Evolutionary conservation across 805 yeast species (phyloP).

Genomic region (Cyberlindnera mycetangii): DNA sequence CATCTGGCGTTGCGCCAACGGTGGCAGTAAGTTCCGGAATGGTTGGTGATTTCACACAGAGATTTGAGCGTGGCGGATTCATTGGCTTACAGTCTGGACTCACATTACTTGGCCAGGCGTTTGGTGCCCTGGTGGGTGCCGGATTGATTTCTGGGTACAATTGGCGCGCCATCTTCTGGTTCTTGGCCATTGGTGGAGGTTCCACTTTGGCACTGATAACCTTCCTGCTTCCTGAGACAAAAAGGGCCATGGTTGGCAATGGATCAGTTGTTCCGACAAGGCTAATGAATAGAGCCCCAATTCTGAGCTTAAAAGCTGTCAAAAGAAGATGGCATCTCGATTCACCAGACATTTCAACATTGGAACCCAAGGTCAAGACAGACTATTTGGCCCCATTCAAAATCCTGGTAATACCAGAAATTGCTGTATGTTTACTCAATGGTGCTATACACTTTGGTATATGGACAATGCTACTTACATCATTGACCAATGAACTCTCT

Average conservation of each 20-base stretch:
- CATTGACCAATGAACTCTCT: conserved; percentile 55
- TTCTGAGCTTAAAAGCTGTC: conserved; percentile 27
- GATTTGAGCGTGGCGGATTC: conserved; percentile 65
- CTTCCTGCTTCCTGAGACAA: conserved; percentile 70
- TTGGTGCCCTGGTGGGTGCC: conserved; percentile 69
- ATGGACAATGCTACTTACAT: conserved; percentile 69
- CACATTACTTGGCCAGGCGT: conserved; percentile 68
- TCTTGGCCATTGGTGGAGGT: conserved; percentile 65
- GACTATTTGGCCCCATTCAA: conserved; percentile 39
- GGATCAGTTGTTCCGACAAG: conserved; percentile 56
- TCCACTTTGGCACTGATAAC: conserved; percentile 33
- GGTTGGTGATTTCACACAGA: conserved; percentile 69
- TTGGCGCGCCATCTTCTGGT: conserved; percentile 81
- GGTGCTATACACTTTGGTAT: conserved; percentile 61
- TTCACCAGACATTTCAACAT: conserved; percentile 32
- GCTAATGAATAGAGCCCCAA: conserved; percentile 42
- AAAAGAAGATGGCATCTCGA: conserved; percentile 27
- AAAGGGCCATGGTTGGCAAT: conserved; percentile 69
- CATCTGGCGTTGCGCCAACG: conserved; percentile 73
- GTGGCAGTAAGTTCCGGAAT: conserved; percentile 68
- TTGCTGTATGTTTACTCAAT: conserved; percentile 50
- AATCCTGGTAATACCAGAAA: conserved; percentile 42
- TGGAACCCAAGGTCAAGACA: conserved; percentile 24
- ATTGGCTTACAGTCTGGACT: conserved; percentile 68
- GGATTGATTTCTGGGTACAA: conserved; percentile 41